phyloP scores from a whole-genome alignment of 257 asterid genomes.

The Solanum lycopersicoides region DNA sequence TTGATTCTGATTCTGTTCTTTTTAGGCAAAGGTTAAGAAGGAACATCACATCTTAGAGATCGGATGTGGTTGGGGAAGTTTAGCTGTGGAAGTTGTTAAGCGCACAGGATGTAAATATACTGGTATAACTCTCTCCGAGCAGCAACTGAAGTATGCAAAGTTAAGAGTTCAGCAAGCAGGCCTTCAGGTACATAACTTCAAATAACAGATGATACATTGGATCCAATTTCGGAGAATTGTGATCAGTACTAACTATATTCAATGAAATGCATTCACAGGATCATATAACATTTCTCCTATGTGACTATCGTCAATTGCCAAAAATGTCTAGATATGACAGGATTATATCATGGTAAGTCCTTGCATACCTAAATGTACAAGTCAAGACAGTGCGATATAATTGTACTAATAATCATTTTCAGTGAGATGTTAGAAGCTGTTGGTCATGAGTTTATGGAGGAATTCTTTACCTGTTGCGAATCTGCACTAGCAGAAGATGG shows the following conservation, averaged over 20 bases:
- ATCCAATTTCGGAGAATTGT: not conserved
- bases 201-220: not conserved
- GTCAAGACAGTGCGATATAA: not conserved
- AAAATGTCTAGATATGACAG: slow-evolving; percentile 53
- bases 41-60: slow-evolving; percentile 77
- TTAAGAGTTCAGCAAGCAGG: slow-evolving; percentile 71
- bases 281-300: slow-evolving; percentile 53
- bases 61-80: slow-evolving; percentile 94
- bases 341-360: slow-evolving; percentile 68
- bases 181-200: slow-evolving; percentile 42
- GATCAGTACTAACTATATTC: not conserved
- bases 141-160: slow-evolving; percentile 70
- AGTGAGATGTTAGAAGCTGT: slow-evolving; percentile 99
- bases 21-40: slow-evolving; percentile 59
- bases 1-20: not conserved
- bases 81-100: slow-evolving; percentile 76
- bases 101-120: slow-evolving; percentile 84
- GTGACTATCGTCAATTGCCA: slow-evolving; percentile 83
- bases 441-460: slow-evolving; percentile 86
- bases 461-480: slow-evolving; percentile 63
- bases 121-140: slow-evolving; percentile 77
- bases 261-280: slow-evolving; percentile 35
- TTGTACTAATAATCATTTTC: slow-evolving; percentile 10
- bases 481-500: slow-evolving; percentile 62
- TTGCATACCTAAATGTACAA: not conserved